A percentile compares a stretch with the other conserved stretches of the same genome.
phyloP scores from a whole-genome alignment of 768 basidiomycete species.

The Coprinopsis strossmayeri region DNA sequence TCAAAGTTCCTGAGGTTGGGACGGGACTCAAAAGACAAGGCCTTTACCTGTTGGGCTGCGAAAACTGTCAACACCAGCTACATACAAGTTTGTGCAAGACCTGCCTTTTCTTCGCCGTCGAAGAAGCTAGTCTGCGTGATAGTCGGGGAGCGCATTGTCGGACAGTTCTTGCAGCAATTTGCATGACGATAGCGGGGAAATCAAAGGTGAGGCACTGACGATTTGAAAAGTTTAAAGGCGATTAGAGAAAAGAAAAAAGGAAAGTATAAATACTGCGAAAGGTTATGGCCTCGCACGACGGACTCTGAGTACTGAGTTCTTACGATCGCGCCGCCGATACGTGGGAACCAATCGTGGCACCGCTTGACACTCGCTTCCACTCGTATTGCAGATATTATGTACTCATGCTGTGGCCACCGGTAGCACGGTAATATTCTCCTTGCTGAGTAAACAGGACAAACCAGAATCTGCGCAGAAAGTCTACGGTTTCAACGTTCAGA shows the following conservation, averaged over 20 bases:
- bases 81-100: not conserved
- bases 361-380: not conserved
- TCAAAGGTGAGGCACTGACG: not conserved
- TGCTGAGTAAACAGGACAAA: no score
- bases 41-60: constrained; percentile 56
- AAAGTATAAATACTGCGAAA: constrained; percentile 1
- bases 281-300: not conserved
- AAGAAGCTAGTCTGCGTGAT: constrained; percentile 4
- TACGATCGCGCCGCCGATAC: not conserved
- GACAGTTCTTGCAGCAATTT: not conserved
- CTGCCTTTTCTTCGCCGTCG: constrained; percentile 8
- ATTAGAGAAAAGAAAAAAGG: not conserved
- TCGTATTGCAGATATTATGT: no score
- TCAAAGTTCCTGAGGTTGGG: constrained; percentile 14
- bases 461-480: no score
- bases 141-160: constrained; percentile 1
- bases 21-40: constrained; percentile 1
- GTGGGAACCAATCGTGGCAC: not conserved
- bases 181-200: not conserved
- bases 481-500: no score
- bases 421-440: no score
- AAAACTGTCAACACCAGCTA: constrained; percentile 4
- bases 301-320: no score
- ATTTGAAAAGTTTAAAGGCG: not conserved
- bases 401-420: no score